Evolutionary conservation across 305 asterid genomes (phyloP), one percentile per base, ranked within the genome.

Genomic region (Solanum hybrid): DNA sequence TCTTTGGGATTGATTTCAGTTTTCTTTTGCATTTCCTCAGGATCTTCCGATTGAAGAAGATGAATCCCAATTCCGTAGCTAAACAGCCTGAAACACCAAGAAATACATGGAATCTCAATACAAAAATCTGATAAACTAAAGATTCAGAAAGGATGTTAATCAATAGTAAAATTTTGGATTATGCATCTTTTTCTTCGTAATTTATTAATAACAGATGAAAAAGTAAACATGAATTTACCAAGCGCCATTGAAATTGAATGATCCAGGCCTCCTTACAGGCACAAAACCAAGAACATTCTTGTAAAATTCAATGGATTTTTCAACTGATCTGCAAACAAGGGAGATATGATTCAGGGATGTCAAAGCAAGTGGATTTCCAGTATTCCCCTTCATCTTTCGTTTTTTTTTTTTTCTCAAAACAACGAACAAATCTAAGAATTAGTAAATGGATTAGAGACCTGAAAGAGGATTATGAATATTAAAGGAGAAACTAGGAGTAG

Each of bases 31-130:
- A 97, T 89, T 5, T 80, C 90, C 4, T 92, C 93, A 5, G 97
- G 97, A 86, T 94, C 92, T 9, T 96, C 99, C 1, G 98, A 94
- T 89, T 95, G 99, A 91, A 97, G 92, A 1, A 97, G 91, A 93
- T 97, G 99, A 77, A 97, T 94, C 71, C 99, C 99, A 60, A 97
- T 94, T 88, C 99, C 99, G 87, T 96, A 97, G 35, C 99, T 95
- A 87, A 95, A 96, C 90, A 97, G 88, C 99, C 99, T 96, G 92
- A 40, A 24, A 80, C 7, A 24, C 1, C n/a, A 38, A 89, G 2
- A 46, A 9, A 29, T 17, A 46, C 40, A 84, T 26, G 7, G 73
- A 29, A 46, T 51, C 20, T 29, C 6, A 84, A 26, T 29, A 34
- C 8, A 31, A 38, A 87, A 37, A 72, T 10, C 7, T 17, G 10